These are phyloP conservation scores for Cladosporium sp. DNA, from an alignment of 2,329 filamentous ascomycete genomes.

Conservation along the genomic window DNA sequence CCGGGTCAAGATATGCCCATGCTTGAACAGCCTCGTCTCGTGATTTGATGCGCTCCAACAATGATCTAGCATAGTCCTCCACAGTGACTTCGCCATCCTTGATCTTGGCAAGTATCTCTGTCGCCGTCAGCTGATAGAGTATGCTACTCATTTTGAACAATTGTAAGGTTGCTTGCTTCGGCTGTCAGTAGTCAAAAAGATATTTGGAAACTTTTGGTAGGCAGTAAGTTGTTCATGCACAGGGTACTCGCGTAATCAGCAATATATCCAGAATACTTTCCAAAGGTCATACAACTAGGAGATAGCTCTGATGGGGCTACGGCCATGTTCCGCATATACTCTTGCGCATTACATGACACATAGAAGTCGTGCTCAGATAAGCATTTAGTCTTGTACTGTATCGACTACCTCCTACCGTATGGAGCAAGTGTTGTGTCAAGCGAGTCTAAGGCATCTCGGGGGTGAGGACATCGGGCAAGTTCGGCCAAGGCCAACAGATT, in stretches of 20 bases:
- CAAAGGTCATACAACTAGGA: not conserved
- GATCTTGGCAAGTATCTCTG: conserved; percentile 44
- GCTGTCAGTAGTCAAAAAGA: not conserved
- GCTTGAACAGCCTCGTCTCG: conserved; percentile 20
- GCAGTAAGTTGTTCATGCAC: not conserved
- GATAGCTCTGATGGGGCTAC: not conserved
- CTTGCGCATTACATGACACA: not conserved
- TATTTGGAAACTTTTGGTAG: not conserved
- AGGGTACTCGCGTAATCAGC: not conserved
- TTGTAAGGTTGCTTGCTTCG: not conserved
- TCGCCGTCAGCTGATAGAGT: conserved; percentile 46
- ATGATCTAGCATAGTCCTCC: conserved; percentile 35
- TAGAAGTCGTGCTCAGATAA: not conserved
- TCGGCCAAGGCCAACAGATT: conserved; percentile 3
- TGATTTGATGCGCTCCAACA: conserved; percentile 13
- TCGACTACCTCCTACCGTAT: not conserved
- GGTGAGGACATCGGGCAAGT: not conserved
- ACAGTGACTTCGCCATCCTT: conserved; percentile 49
- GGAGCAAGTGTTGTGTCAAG: conserved; percentile 1
- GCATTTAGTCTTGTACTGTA: not conserved
- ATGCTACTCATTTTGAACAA: not conserved
- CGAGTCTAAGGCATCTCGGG: not conserved
- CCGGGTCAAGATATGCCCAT: conserved; percentile 26
- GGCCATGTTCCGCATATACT: not conserved
- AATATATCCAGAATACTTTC: not conserved